These are phyloP conservation scores for Chenopodium album DNA, from an alignment of 148 eudicot genomes.

Conservation along the genomic window DNA sequence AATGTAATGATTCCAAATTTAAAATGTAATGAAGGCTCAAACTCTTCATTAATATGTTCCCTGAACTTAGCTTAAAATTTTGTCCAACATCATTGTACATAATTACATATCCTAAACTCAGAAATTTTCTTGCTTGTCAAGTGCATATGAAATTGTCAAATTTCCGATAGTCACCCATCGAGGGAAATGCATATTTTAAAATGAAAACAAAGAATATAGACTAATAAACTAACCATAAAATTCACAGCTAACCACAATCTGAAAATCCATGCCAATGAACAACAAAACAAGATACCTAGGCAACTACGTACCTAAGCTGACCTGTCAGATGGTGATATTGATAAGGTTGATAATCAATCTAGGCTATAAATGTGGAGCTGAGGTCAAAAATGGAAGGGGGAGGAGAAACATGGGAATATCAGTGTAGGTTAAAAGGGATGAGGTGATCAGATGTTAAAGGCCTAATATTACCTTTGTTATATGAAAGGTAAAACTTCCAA, in stretches of 20 bases:
- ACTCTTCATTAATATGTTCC: neutral
- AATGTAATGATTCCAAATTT: neutral
- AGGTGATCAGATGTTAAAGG: neutral
- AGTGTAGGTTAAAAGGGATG: neutral
- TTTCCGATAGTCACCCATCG: neutral
- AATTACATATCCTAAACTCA: neutral
- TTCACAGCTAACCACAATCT: neutral
- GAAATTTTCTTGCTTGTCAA: neutral
- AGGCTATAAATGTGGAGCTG: neutral
- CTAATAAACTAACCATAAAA: too few relatives aligned
- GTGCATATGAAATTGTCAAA: neutral
- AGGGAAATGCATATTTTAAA: neutral
- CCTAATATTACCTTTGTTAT: neutral
- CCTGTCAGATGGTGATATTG: neutral
- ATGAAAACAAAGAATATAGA: too few relatives aligned
- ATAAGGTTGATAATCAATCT: neutral
- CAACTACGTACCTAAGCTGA: neutral
- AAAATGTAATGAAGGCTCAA: neutral
- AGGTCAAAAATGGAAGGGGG: neutral
- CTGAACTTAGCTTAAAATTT: neutral
- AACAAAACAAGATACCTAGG: neutral
- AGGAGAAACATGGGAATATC: neutral
- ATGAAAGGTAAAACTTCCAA: neutral
- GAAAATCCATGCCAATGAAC: neutral
- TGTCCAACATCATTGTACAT: neutral